phyloP scores from a whole-genome alignment of 768 basidiomycete species.

The Serpula lacrymans region DNA sequence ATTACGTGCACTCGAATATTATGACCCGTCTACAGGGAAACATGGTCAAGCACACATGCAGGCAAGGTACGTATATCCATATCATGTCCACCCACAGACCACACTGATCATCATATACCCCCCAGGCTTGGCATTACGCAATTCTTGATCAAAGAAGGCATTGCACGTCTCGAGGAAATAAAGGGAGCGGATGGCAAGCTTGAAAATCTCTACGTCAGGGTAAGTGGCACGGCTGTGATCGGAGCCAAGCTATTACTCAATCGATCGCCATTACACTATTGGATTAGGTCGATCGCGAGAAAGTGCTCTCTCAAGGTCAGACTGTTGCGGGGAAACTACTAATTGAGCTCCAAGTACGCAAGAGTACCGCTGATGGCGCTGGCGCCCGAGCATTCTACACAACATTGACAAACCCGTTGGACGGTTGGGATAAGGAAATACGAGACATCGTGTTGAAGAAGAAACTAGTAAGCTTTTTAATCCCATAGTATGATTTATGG shows the following conservation, averaged over 20 bases:
- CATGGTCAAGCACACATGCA: conserved; percentile 93
- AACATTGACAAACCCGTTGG: conserved; percentile 69
- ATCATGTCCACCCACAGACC: conserved; percentile 4
- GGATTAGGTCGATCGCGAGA: conserved; percentile 64
- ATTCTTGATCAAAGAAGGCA: conserved; percentile 66
- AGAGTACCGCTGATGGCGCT: conserved; percentile 79
- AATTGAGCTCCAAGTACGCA: conserved; percentile 77
- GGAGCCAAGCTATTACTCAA: background rate
- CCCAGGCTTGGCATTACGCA: conserved; percentile 77
- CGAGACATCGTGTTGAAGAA: conserved; percentile 75
- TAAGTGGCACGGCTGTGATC: too few relatives aligned
- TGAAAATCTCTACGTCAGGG: conserved; percentile 67
- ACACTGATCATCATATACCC: background rate
- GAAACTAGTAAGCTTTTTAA: conserved; percentile 55
- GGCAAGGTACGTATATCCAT: conserved; percentile 54
- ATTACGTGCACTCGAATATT: conserved; percentile 75
- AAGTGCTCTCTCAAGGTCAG: conserved; percentile 62
- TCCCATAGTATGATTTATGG: background rate
- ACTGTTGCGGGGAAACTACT: conserved; percentile 71
- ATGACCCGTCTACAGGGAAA: conserved; percentile 75
- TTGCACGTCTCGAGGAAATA: conserved; percentile 69
- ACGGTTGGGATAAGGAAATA: conserved; percentile 72
- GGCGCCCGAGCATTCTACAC: conserved; percentile 80
- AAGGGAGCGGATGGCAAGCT: conserved; percentile 54
- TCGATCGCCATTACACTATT: background rate